phyloP scores from a whole-genome alignment of 2,329 filamentous ascomycete species.

The Penicillium hordei region DNA sequence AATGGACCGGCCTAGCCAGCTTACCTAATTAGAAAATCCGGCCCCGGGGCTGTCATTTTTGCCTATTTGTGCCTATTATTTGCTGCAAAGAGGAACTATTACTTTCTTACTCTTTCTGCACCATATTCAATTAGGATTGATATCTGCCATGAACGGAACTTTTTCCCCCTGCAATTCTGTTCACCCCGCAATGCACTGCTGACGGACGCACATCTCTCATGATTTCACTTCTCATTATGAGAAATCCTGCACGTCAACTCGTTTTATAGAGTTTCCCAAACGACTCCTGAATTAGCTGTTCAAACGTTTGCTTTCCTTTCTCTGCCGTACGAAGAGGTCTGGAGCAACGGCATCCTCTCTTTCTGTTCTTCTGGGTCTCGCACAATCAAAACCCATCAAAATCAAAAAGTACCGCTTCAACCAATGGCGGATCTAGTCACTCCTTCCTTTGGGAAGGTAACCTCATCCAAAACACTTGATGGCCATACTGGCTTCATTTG shows the following conservation, averaged over 20 bases:
- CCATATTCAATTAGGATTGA: neutral
- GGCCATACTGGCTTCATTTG: conserved; percentile 12
- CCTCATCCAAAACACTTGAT: conserved; percentile 4
- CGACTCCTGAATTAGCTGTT: neutral
- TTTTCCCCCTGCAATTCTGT: neutral
- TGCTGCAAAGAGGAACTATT: conserved; percentile 4
- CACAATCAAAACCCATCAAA: neutral
- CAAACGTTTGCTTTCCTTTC: neutral
- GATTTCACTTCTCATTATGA: conserved; percentile 8
- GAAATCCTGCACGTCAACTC: conserved; percentile 3
- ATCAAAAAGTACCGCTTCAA: neutral
- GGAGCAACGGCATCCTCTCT: neutral
- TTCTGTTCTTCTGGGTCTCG: neutral
- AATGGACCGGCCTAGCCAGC: conserved; percentile 7
- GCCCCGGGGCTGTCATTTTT: conserved; percentile 5
- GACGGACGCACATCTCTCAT: neutral
- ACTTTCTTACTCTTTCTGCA: neutral
- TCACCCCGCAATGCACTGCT: conserved; percentile 8
- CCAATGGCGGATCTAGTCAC: neutral
- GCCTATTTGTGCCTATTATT: conserved; percentile 6
- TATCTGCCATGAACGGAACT: conserved; percentile 5
- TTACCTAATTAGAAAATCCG: conserved; percentile 3
- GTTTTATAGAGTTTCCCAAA: neutral
- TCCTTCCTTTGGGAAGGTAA: conserved; percentile 1
- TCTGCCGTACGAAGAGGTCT: neutral